phyloP scores from a whole-genome alignment of 192 early-diverging fungal genomes.

The Backusella luteola region DNA sequence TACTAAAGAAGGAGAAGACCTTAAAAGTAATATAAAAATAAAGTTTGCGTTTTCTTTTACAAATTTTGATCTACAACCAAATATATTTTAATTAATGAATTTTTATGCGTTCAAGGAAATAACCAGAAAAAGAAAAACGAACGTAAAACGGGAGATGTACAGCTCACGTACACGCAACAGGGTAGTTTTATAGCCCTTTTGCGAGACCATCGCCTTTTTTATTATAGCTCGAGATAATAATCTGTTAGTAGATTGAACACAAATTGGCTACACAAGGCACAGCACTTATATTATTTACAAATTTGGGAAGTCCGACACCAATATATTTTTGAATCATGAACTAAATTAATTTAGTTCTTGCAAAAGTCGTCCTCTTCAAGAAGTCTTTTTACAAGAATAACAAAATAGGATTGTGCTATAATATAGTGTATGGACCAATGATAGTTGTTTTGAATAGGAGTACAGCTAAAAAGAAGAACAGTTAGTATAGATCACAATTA shows the following conservation, averaged over 20 bases:
- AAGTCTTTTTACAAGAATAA: neutral
- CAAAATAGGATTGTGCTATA: neutral
- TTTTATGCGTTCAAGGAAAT: neutral
- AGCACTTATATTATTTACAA: neutral
- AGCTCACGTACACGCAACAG: neutral
- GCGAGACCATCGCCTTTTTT: neutral
- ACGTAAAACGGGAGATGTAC: neutral
- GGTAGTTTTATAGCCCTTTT: neutral
- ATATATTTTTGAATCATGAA: neutral
- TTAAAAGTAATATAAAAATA: neutral
- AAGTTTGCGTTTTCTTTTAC: neutral
- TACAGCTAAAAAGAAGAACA: neutral
- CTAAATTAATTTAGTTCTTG: neutral
- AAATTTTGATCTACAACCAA: neutral
- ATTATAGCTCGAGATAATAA: neutral
- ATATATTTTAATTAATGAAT: neutral
- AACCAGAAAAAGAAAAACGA: neutral
- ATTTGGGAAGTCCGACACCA: neutral
- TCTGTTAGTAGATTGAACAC: neutral
- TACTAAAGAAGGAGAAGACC: neutral
- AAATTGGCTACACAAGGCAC: neutral
- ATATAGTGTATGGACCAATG: neutral
- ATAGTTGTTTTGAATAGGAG: neutral
- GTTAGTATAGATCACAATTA: neutral
- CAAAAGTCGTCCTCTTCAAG: neutral